Base-by-base conservation (phyloP, 768 basidiomycete genomes). In the Scleroderma citrinum region DNA sequence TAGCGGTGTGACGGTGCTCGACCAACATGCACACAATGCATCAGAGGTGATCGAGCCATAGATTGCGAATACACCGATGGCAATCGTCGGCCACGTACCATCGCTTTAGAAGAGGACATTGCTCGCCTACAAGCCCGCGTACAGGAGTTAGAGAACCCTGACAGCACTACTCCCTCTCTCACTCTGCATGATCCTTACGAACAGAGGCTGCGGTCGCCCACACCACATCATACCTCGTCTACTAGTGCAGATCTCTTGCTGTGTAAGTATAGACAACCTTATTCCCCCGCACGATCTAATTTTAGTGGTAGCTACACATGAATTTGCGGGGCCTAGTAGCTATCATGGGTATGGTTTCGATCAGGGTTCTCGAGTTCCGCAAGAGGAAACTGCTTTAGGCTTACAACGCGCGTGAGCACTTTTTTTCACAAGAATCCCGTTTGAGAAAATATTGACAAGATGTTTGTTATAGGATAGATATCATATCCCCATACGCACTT, bases 41-140 rank as follows among this genome's bases (percentile, higher is more conserved):
- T 68, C 20, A 67, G 72, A 7, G 76, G 79, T 21, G 78, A 81
- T 32, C 77, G 82, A 50, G 73, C 73, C 23, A 83, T 83, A 46
- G 81, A 81, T 26, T 87, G 85, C 62, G 84, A 87, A 65, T 87
- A 85, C 62, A 71, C 78, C 6, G 84, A 86, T 56, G 80, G 78
- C 5, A 75, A 74, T 29, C 76, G 76, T 37, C 76, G 80, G 50
- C 80, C 85, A 17, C 69, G 76, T 47, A 84, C 78, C 3, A 73
- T 82, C 56, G 69, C 72, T 5, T 64, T 87, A 17, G 82, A 84
- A 59, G 81, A 83, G 32, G 75, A 80, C 1, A 69, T 85, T 20
- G 67, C 72, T 1, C 70, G 76, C 26, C 66, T 86, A 31, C 76
- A 77, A 61, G 73, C 77, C 35, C 74, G 83, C 34, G 67, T 87